phyloP scores from a whole-genome alignment of 176 grass and related monocot genomes.

The Poa pratensis region DNA sequence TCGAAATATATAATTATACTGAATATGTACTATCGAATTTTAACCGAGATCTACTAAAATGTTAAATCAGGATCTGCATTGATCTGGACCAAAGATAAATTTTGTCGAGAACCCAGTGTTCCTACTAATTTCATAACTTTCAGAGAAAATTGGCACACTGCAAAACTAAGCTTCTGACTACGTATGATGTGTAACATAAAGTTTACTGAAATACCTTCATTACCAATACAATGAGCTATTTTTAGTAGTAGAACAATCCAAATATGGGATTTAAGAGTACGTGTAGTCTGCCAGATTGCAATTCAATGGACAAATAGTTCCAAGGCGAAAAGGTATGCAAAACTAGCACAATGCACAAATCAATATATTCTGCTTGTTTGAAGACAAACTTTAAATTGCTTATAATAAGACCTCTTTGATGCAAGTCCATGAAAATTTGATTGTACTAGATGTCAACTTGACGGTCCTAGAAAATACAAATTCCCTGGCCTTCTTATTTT shows the following conservation, averaged over 20 bases:
- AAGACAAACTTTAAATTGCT: background rate
- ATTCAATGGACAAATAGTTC: background rate
- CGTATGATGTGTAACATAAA: background rate
- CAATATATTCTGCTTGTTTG: background rate
- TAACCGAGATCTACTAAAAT: background rate
- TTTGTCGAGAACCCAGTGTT: slow-evolving; percentile 4
- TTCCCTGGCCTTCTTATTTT: background rate
- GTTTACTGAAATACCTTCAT: background rate
- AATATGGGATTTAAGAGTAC: background rate
- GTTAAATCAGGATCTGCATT: slow-evolving; percentile 4
- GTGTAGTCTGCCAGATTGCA: background rate
- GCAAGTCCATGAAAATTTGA: background rate
- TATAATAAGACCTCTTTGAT: background rate
- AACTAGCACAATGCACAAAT: background rate
- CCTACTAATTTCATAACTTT: background rate
- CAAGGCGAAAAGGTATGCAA: background rate
- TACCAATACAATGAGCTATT: background rate
- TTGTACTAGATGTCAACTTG: background rate
- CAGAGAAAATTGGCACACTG: background rate
- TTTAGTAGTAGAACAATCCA: background rate
- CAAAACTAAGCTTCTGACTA: background rate
- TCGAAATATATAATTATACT: background rate
- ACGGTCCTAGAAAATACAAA: background rate
- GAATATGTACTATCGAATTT: background rate
- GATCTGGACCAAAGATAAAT: background rate